Evolutionary conservation across 192 early-diverging fungal species (phyloP).

Genomic region (Coemansia sp.): DNA sequence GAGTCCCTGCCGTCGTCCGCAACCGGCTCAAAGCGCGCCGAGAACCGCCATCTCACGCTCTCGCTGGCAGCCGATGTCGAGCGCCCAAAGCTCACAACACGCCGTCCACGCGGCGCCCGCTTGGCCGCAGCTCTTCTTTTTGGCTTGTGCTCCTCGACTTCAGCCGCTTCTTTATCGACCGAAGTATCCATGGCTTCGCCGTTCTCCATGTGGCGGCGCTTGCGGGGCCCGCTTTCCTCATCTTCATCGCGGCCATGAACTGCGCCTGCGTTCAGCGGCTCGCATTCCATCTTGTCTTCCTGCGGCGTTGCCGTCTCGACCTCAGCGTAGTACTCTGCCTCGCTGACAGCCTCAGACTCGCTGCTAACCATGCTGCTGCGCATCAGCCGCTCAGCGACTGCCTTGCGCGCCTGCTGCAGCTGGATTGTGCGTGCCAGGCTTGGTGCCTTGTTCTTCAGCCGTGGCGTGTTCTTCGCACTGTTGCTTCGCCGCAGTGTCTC

Average conservation of each 20-base stretch:
- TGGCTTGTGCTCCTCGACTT: neutral
- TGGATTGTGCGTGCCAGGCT: constrained; percentile 54
- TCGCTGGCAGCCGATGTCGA: constrained; percentile 13
- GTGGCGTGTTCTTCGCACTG: constrained; percentile 22
- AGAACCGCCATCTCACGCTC: constrained; percentile 42
- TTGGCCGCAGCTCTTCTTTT: neutral
- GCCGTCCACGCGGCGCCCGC: constrained; percentile 7
- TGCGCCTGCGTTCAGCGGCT: constrained; percentile 6
- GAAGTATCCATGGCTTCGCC: constrained; percentile 22
- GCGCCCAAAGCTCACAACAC: constrained; percentile 8
- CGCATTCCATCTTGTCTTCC: neutral
- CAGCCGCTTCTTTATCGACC: constrained; percentile 16
- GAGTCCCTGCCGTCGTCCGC: constrained; percentile 19
- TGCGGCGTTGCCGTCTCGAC: neutral
- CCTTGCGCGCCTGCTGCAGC: constrained; percentile 53
- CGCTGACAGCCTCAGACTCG: neutral
- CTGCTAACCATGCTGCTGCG: constrained; percentile 7
- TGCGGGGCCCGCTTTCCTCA: constrained; percentile 16
- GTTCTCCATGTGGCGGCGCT: constrained; percentile 29
- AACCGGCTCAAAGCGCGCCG: constrained; percentile 38
- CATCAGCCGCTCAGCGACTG: constrained; percentile 45
- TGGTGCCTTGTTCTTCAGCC: constrained; percentile 32
- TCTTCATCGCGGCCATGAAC: constrained; percentile 31
- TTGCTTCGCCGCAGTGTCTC: constrained; percentile 33
- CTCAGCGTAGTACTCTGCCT: constrained; percentile 6